Evolutionary conservation across 2,329 filamentous ascomycete genomes (phyloP).

Genomic region (Fusarium sp.): DNA sequence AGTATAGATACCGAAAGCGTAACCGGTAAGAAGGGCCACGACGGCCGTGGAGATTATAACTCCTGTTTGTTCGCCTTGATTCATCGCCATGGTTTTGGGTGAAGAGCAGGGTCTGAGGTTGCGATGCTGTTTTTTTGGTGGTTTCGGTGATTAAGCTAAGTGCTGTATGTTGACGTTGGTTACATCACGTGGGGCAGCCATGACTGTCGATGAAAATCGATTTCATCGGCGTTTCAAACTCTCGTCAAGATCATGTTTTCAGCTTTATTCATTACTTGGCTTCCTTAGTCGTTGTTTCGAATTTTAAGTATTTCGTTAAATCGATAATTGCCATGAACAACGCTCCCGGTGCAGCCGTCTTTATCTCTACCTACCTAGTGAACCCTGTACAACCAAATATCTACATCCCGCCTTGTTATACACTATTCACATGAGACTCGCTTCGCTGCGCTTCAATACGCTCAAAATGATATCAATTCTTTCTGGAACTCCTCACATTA

Average conservation of each 20-base stretch:
- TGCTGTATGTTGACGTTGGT: slow-evolving; percentile 8
- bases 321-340: too few species aligned
- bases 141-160: slow-evolving; percentile 28
- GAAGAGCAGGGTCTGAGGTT: neutral
- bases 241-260: neutral
- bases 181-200: slow-evolving; percentile 37
- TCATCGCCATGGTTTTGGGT: slow-evolving; percentile 44
- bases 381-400: neutral
- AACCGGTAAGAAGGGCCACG: slow-evolving; percentile 79
- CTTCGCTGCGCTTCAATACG: neutral
- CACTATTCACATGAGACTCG: neutral
- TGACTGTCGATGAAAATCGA: neutral
- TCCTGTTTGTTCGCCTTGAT: slow-evolving; percentile 60
- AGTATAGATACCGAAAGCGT: slow-evolving; percentile 82
- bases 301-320: neutral
- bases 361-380: neutral
- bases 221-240: neutral
- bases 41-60: slow-evolving; percentile 80
- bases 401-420: neutral
- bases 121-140: slow-evolving; percentile 15
- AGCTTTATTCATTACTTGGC: neutral
- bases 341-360: neutral
- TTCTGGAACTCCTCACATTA: slow-evolving; percentile 33
- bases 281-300: neutral
- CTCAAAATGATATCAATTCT: neutral